Evolutionary conservation across 164 flowering plant genomes (phyloP).

Genomic region (Vitis riparia): DNA sequence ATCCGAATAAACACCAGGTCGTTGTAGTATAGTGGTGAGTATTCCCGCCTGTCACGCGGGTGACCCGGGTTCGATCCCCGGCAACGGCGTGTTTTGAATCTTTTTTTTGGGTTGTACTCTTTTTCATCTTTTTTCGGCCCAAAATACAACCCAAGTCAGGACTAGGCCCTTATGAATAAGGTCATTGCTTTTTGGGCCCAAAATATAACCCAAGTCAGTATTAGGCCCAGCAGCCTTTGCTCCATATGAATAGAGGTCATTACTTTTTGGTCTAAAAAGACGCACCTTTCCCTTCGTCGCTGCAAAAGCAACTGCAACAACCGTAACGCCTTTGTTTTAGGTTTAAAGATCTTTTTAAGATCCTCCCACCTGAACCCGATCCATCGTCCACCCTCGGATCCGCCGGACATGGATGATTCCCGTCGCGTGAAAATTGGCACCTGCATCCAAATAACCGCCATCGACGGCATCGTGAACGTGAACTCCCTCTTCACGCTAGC

Average conservation of each 20-base stretch:
- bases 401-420: not conserved
- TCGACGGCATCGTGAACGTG: conserved; percentile 79
- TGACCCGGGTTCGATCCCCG: conserved; percentile 83
- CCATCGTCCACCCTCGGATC: not conserved
- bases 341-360: not conserved
- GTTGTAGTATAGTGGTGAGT: conserved; percentile 80
- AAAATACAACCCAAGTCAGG: no score
- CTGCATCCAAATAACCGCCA: conserved; percentile 69
- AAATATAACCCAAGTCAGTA: no score
- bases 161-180: no score
- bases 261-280: conserved; percentile 7
- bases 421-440: conserved; percentile 30
- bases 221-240: no score
- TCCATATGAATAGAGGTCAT: no score
- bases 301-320: not conserved
- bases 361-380: not conserved
- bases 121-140: no score
- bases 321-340: no score
- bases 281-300: not conserved
- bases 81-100: conserved; percentile 39
- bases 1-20: conserved; percentile 10
- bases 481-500: conserved; percentile 91
- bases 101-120: no score
- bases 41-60: conserved; percentile 84
- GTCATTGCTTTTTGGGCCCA: no score